Evolutionary conservation across 208 protist genomes (phyloP), one percentile per base, ranked within the genome.

Genomic region (Leishmania gerbilli): DNA sequence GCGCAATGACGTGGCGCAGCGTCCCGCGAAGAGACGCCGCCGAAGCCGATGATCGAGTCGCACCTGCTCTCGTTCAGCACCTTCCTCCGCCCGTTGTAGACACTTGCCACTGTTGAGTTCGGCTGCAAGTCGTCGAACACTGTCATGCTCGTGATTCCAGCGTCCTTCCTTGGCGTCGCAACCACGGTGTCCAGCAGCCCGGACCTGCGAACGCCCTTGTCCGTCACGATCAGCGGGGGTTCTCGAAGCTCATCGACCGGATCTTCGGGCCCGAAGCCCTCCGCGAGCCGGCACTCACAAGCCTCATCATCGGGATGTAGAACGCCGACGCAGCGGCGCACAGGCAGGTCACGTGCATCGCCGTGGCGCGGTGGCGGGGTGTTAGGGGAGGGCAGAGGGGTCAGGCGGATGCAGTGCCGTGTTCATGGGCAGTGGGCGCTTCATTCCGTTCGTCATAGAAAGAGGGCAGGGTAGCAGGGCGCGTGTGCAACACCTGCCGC

Each of bases 121-220:
- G 89, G 90, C 79, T 93, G 79, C 83, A 90, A 85, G 49, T 90
- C 86, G 65, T 89, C 89, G 85, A 90, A 95, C 68, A 95, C 77
- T 34, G 80, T 76, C 71, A 87, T 78, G 51, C 87, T 75, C 56
- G 81, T 78, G 82, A 91, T 91, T 34, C 84, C 87, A 13, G 88
- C 88, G 75, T 93, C 87, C 40, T 75, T 81, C 91, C 94, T 93
- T 19, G 94, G 87, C 21, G 71, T 87, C 24, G 76, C 77, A 27
- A 94, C 19, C 42, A 89, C 86, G 40, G 82, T 45, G 76, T 94
- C 90, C 21, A 94, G 79, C 83, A 96, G 80, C 65, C 93, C 91
- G 11, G 89, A 82, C 58, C 79, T 75, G 74, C 69, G 76, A 72
- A 94, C 94, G 71, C 88, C 91, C 83, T 90, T 89, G 79, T 95